Evolutionary conservation across 148 eudicot species (phyloP).

Genomic region (Dysphania ambrosioides): DNA sequence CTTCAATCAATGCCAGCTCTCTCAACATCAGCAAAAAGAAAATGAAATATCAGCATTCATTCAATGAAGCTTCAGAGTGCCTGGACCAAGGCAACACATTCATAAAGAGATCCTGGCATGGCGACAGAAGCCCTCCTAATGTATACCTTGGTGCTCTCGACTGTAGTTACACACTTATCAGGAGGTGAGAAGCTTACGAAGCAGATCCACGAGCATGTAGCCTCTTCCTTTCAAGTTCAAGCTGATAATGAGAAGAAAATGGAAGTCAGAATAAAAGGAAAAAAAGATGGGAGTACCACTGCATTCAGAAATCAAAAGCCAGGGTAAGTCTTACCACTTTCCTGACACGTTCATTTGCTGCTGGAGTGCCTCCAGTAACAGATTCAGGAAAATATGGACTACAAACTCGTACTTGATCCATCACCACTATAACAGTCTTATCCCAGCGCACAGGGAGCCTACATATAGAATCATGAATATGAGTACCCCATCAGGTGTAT

Average conservation of each 20-base stretch:
- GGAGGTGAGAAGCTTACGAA: conserved; percentile 27
- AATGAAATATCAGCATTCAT: conserved; percentile 14
- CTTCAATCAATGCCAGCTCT: neutral
- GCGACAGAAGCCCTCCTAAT: conserved; percentile 5
- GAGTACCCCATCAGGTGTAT: neutral
- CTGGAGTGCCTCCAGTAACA: conserved; percentile 84
- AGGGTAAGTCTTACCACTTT: conserved; percentile 72
- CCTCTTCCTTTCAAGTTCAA: conserved; percentile 78
- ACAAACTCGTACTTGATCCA: conserved; percentile 87
- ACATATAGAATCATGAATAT: conserved; percentile 9
- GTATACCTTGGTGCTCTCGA: conserved; percentile 12
- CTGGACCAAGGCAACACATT: conserved; percentile 9
- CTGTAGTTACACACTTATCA: neutral
- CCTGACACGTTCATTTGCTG: conserved; percentile 90
- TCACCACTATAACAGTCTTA: conserved; percentile 82
- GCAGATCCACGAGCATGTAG: conserved; percentile 50
- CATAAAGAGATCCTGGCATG: neutral
- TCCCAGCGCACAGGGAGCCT: conserved; percentile 98
- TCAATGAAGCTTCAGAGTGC: conserved; percentile 20
- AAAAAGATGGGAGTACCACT: neutral
- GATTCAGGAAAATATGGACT: conserved; percentile 90
- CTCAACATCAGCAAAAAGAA: conserved; percentile 8
- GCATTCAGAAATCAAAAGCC: neutral
- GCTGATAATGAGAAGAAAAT: conserved; percentile 34
- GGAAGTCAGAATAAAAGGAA: neutral